phyloP scores from a whole-genome alignment of 2,329 filamentous ascomycete genomes.

The Clonostachys rhizophaga region DNA sequence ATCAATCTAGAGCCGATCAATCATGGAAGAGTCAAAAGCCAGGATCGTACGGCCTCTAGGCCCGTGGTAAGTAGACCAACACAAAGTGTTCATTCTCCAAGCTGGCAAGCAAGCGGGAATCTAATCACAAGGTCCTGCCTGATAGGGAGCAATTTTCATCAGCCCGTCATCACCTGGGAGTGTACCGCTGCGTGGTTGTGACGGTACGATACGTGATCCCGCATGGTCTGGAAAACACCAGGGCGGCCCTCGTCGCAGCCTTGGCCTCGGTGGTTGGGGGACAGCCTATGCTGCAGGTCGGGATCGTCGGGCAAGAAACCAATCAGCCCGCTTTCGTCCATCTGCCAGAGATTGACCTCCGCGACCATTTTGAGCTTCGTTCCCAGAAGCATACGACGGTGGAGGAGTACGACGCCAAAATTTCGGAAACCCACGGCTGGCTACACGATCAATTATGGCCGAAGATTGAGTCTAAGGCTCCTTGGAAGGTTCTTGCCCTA shows the following conservation, averaged over 20 bases:
- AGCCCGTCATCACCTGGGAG: constrained; percentile 36
- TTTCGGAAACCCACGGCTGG: constrained; percentile 25
- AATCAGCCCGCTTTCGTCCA: constrained; percentile 35
- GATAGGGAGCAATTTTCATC: constrained; percentile 38
- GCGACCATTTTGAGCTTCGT: constrained; percentile 32
- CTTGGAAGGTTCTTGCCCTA: constrained; percentile 37
- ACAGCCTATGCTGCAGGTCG: constrained; percentile 43
- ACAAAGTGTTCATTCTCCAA: neutral
- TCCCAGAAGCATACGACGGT: constrained; percentile 9
- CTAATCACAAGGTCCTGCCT: constrained; percentile 3
- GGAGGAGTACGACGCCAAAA: constrained; percentile 18
- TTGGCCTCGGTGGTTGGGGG: constrained; percentile 30
- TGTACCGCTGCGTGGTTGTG: constrained; percentile 40
- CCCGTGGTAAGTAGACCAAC: constrained; percentile 10
- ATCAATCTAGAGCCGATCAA: too few relatives aligned
- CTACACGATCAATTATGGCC: constrained; percentile 35
- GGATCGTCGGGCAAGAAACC: constrained; percentile 39
- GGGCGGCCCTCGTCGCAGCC: constrained; percentile 24
- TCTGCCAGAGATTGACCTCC: constrained; percentile 34
- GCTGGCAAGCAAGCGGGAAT: constrained; percentile 13
- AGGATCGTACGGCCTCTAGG: constrained; percentile 15
- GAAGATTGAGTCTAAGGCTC: constrained; percentile 30
- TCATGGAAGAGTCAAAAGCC: neutral
- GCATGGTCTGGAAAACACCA: neutral
- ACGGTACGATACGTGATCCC: constrained; percentile 34